A percentile compares a stretch with the other conserved stretches of the same genome.
Evolutionary conservation across 768 basidiomycete genomes (phyloP).

Genomic region (Chiua virens): DNA sequence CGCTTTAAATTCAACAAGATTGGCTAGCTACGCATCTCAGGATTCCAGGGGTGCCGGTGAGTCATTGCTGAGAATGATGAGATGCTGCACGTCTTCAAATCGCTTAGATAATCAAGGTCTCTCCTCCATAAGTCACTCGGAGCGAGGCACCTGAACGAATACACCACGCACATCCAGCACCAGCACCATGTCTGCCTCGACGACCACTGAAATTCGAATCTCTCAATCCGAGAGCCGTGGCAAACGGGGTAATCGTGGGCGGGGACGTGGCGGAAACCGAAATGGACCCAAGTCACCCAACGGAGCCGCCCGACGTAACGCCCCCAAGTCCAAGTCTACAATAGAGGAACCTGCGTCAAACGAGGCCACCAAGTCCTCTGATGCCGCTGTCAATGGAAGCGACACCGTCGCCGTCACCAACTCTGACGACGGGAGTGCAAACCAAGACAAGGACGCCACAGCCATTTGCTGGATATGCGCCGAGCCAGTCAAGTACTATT

Average conservation of each 20-base stretch:
- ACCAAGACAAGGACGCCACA: constrained; percentile 36
- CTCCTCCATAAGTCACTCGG: too few species aligned
- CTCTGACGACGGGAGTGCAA: constrained; percentile 1
- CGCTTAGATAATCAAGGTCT: too few species aligned
- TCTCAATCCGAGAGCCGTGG: not conserved
- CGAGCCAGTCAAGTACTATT: constrained; percentile 88
- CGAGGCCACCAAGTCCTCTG: not conserved
- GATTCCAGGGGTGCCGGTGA: too few species aligned
- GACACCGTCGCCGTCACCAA: not conserved
- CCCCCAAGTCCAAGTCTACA: not conserved
- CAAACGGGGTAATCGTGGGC: constrained; percentile 19
- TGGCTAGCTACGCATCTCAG: too few species aligned
- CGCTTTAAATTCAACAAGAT: too few species aligned
- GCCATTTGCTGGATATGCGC: constrained; percentile 90
- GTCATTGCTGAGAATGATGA: too few species aligned
- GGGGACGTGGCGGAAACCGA: constrained; percentile 16
- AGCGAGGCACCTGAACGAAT: too few species aligned
- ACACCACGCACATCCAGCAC: not conserved
- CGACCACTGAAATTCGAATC: constrained; percentile 13
- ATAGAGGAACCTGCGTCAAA: not conserved
- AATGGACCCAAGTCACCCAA: not conserved
- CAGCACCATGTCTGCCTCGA: constrained; percentile 19
- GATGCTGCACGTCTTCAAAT: too few species aligned
- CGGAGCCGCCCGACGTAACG: constrained; percentile 2
- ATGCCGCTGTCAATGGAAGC: not conserved